phyloP scores from a whole-genome alignment of 2,329 filamentous ascomycete genomes.

The Alternaria burnsii region DNA sequence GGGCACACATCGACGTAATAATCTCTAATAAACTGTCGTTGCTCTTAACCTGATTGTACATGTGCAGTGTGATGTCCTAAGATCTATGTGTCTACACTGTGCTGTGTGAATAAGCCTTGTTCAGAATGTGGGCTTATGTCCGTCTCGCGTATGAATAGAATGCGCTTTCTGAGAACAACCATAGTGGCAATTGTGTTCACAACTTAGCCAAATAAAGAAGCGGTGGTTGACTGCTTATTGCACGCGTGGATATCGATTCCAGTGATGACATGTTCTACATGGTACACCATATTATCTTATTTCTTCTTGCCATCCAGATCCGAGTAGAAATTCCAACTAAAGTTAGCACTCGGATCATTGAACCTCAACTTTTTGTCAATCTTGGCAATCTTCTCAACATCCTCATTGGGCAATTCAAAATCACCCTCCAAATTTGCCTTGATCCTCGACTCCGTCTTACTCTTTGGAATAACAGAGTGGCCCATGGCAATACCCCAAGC shows the following conservation, averaged over 20 bases:
- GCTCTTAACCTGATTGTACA: background rate
- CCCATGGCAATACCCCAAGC: conserved; percentile 81
- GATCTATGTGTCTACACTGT: background rate
- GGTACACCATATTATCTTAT: background rate
- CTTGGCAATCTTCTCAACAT: conserved; percentile 68
- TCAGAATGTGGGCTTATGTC: background rate
- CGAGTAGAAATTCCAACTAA: conserved; percentile 66
- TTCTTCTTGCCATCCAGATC: conserved; percentile 63
- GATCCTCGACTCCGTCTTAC: conserved; percentile 43
- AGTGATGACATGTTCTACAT: background rate
- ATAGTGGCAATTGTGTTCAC: background rate
- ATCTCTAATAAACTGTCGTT: conserved; percentile 49
- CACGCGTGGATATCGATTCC: too few species aligned
- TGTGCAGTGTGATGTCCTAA: background rate
- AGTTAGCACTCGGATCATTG: conserved; percentile 65
- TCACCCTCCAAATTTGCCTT: conserved; percentile 61
- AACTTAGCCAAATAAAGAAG: background rate
- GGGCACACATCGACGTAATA: conserved; percentile 51
- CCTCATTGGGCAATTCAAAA: conserved; percentile 74
- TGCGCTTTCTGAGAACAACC: background rate
- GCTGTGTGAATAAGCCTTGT: background rate
- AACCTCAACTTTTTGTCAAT: conserved; percentile 70
- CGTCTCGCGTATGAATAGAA: background rate
- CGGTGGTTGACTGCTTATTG: too few species aligned
- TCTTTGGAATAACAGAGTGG: conserved; percentile 47